A percentile compares a stretch with the other conserved stretches of the same genome.
These are phyloP conservation scores for Trametes gibbosa DNA, from an alignment of 768 basidiomycete genomes.

Conservation along the genomic window DNA sequence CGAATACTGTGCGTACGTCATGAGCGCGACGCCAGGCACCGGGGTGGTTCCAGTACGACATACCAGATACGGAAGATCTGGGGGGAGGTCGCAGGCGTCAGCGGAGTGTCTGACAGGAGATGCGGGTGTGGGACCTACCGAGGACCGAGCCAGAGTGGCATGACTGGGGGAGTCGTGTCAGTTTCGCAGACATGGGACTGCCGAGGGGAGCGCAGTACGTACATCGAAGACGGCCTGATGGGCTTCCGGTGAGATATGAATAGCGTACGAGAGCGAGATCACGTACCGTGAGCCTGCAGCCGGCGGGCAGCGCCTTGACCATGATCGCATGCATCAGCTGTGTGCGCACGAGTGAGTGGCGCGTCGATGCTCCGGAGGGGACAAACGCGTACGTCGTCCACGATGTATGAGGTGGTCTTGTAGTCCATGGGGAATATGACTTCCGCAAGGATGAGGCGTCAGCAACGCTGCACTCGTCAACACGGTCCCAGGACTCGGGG, in stretches of 20 bases:
- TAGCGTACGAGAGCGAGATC: neutral
- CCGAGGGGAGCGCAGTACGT: slow-evolving; percentile 6
- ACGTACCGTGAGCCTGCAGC: slow-evolving; percentile 86
- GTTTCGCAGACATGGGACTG: neutral
- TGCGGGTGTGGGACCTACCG: slow-evolving; percentile 43
- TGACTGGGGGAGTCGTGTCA: slow-evolving; percentile 41
- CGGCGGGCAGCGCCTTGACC: slow-evolving; percentile 73
- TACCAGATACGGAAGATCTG: slow-evolving; percentile 71
- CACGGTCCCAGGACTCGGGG: neutral
- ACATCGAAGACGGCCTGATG: slow-evolving; percentile 32
- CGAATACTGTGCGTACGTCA: slow-evolving; percentile 26
- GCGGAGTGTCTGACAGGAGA: neutral
- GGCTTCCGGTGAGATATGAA: neutral
- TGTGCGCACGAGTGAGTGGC: neutral
- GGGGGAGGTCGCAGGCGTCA: neutral
- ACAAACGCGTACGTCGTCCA: slow-evolving; percentile 72
- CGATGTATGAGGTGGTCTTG: slow-evolving; percentile 68
- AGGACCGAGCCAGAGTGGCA: slow-evolving; percentile 91
- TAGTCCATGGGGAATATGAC: slow-evolving; percentile 86
- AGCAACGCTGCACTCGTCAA: neutral
- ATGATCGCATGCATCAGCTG: slow-evolving; percentile 76
- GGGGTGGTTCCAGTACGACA: neutral
- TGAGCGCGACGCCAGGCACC: neutral
- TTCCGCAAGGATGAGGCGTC: slow-evolving; percentile 25
- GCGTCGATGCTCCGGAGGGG: neutral